Evolutionary conservation across 805 yeast genomes (phyloP).

Genomic region (Clavispora carvajalis): DNA sequence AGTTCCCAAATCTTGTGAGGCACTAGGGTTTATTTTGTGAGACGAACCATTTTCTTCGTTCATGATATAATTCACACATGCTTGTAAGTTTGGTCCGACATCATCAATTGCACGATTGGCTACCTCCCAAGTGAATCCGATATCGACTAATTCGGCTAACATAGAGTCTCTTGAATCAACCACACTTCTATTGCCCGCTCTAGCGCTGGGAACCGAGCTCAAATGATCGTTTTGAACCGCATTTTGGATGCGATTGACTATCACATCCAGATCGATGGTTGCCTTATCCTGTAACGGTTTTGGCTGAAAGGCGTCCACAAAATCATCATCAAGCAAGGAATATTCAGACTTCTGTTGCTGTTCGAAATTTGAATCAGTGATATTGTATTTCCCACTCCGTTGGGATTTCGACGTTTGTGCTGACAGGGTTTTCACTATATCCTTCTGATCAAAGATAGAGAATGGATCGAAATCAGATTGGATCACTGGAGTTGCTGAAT

Average conservation of each 20-base stretch:
- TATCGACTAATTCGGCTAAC: constrained; percentile 68
- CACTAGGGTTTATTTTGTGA: constrained; percentile 7
- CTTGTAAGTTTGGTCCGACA: constrained; percentile 56
- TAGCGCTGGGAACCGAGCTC: background rate
- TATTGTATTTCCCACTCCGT: too few relatives aligned
- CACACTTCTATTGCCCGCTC: background rate
- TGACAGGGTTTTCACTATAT: too few relatives aligned
- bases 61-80: constrained; percentile 66
- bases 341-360: constrained; percentile 2
- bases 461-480: constrained; percentile 1
- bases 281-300: background rate
- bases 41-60: constrained; percentile 19
- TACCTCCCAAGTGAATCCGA: constrained; percentile 66
- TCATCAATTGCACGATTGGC: constrained; percentile 55
- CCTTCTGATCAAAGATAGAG: constrained; percentile 4
- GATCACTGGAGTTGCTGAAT: background rate
- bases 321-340: constrained; percentile 37
- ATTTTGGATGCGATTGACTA: background rate
- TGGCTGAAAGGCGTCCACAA: constrained; percentile 31
- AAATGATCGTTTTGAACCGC: background rate
- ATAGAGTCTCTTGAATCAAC: constrained; percentile 36
- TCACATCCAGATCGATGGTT: background rate
- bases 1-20: constrained; percentile 20
- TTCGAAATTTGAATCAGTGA: background rate
- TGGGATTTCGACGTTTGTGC: too few relatives aligned